These are phyloP conservation scores for Colletotrichum caudatum DNA, from an alignment of 2,329 filamentous ascomycete species.

Conservation along the genomic window DNA sequence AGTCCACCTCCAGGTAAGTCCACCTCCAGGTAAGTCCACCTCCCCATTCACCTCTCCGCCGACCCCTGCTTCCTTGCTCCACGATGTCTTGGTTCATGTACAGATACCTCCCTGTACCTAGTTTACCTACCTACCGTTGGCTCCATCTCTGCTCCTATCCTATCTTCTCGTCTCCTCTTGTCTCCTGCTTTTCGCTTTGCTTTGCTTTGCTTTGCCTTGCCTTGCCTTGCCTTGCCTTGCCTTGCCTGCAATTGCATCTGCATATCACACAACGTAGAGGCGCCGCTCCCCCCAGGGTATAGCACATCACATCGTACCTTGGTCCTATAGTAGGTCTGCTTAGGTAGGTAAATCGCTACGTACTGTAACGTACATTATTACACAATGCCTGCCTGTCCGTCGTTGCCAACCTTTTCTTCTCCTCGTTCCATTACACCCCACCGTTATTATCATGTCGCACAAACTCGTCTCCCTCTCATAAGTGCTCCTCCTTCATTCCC, in stretches of 20 bases:
- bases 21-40: too few species aligned
- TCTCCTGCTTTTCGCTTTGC: constrained; percentile 28
- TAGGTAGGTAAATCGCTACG: too few species aligned
- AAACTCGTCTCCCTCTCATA: constrained; percentile 6
- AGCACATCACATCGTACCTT: too few species aligned
- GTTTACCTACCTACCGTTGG: constrained; percentile 5
- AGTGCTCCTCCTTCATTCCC: background rate
- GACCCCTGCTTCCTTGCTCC: constrained; percentile 12
- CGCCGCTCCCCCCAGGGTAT: background rate
- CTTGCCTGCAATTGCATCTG: constrained; percentile 29
- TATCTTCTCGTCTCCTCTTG: background rate
- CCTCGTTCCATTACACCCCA: constrained; percentile 5
- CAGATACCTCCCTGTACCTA: too few species aligned
- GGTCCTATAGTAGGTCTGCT: too few species aligned
- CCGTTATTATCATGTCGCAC: constrained; percentile 24
- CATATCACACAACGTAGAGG: constrained; percentile 19
- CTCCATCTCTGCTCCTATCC: constrained; percentile 11
- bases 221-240: too few species aligned
- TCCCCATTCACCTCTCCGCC: background rate
- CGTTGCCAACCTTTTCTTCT: background rate
- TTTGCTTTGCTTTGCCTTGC: constrained; percentile 16
- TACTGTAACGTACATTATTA: background rate
- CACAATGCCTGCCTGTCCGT: background rate
- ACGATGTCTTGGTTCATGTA: background rate
- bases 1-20: too few species aligned